Conservation (phyloP, 2,329 filamentous ascomycete species). For the Zarea fungicola region DNA sequence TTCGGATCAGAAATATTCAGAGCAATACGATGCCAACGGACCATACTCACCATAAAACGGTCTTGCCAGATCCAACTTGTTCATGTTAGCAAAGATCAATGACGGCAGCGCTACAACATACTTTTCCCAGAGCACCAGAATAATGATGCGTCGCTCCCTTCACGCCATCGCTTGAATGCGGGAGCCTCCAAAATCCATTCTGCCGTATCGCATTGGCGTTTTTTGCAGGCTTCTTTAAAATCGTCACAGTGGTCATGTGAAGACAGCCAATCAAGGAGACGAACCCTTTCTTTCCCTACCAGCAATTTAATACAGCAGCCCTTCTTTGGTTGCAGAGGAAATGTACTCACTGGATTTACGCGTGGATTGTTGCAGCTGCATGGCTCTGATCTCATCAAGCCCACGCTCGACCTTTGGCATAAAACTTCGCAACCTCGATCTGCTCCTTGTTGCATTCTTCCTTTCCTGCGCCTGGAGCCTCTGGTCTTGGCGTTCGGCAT, state of each 20-base stretch:
- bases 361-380: background rate
- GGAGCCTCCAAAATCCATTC: background rate
- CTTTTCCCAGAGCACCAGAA: constrained; percentile 1
- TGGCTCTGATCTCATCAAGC: background rate
- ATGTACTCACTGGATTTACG: background rate
- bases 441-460: background rate
- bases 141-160: background rate
- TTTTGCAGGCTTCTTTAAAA: background rate
- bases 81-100: background rate
- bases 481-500: background rate
- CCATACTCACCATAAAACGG: background rate
- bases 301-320: background rate
- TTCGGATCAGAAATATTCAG: background rate
- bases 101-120: background rate
- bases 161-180: background rate
- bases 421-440: background rate
- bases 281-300: background rate
- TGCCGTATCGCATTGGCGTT: background rate
- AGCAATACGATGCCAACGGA: background rate
- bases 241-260: background rate
- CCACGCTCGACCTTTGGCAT: background rate
- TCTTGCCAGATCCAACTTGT: background rate
- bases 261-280: background rate
- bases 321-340: background rate
- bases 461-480: background rate